Base-by-base conservation (phyloP, 2,329 filamentous ascomycete species). In the Rugonectria rugulosa region DNA sequence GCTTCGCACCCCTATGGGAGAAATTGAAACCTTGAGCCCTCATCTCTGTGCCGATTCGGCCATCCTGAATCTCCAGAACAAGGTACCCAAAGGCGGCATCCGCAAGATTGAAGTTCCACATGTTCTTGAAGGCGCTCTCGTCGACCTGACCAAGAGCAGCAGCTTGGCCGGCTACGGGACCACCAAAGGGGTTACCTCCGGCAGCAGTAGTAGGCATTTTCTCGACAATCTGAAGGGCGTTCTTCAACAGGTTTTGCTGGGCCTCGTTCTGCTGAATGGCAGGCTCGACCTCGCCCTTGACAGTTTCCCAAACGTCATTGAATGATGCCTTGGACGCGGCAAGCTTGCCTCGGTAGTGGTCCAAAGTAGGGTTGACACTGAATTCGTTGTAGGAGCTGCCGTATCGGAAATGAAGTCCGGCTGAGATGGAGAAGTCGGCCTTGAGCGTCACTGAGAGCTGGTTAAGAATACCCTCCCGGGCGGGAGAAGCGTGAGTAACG, bases 381-480 rank as follows among this genome's bases (percentile, higher is more conserved):
- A 99, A 99, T 74, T 99, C 96, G 77, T 99, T 99, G 83, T 99
- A 99, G 1, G 96, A 99, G 75, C 94, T 98, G 62, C 96, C 95
- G 67, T 99, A 99, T 63, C 95, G 86, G 87, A 99, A 99, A 77
- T 99, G 95, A 23, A 99, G 87, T 68, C 95, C 95, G 44, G 95
- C 95, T 10, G 95, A 99, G 70, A 99, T 89, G 20, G 95, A 99
- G 76, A 99, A 99, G 73, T 99, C 95, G 27, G 95, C 93, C 79
- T 99, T 99, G 48, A 99, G 84, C 1, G 92, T 96, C 46, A 99
- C 95, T 3, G 95, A 97, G 14, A 99, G 88, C 79, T 99, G 95
- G 76, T 99, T 99, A 62, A 99, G 79, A 66, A 99, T 91, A 59
- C 95, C 95, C 76, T 99, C 95, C 62, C 95, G 90, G 27, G 95